These are phyloP conservation scores for Moniliophthora roreri DNA, from an alignment of 1,284 basidiomycete species.

Conservation along the genomic window DNA sequence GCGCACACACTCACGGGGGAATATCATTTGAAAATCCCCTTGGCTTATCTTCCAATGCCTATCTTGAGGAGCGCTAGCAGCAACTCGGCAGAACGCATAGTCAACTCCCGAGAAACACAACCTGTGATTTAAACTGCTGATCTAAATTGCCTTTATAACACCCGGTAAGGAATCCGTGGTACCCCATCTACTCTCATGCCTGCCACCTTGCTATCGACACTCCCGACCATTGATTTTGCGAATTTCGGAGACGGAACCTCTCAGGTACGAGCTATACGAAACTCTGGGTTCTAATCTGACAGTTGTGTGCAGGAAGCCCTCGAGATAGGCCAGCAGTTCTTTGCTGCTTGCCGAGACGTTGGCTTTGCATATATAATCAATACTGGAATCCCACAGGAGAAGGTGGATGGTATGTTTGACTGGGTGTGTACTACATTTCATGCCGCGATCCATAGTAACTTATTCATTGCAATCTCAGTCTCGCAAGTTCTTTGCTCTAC, in stretches of 20 bases:
- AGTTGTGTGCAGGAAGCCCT: constrained; percentile 46
- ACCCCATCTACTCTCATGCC: too few species aligned
- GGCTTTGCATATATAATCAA: constrained; percentile 62
- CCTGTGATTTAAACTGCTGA: too few species aligned
- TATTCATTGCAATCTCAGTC: too few species aligned
- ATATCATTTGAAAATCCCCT: too few species aligned
- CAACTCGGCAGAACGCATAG: too few species aligned
- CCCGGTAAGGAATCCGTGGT: too few species aligned
- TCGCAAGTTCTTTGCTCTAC: constrained; percentile 50
- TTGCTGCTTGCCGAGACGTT: constrained; percentile 44
- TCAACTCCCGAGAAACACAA: too few species aligned
- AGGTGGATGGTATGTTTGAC: constrained; percentile 49
- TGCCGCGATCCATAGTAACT: not conserved
- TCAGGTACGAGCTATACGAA: not conserved
- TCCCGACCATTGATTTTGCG: constrained; percentile 55
- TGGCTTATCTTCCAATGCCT: too few species aligned
- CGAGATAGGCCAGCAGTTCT: constrained; percentile 53
- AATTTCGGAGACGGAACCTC: constrained; percentile 44
- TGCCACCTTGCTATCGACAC: too few species aligned
- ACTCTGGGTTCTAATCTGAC: not conserved
- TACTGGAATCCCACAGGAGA: constrained; percentile 49
- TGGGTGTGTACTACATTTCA: constrained; percentile 41
- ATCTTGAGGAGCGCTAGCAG: too few species aligned
- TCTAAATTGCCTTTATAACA: too few species aligned
- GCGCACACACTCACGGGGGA: too few species aligned